These are phyloP conservation scores for Colletotrichum euphorbiae DNA, from an alignment of 2,329 filamentous ascomycete species.

Conservation along the genomic window DNA sequence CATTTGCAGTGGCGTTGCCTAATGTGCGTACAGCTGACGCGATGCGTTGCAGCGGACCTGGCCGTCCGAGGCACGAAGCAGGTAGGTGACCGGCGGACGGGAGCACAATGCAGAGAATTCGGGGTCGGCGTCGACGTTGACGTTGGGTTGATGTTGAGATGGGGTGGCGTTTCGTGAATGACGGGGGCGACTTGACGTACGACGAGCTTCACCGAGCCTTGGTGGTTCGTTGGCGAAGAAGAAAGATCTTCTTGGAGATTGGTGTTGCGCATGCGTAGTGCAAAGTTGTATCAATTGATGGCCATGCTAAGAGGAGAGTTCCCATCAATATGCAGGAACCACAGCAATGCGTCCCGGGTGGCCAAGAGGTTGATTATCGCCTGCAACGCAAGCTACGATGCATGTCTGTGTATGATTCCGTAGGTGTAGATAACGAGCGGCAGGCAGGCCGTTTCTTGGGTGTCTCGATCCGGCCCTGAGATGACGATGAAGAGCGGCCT, in stretches of 20 bases:
- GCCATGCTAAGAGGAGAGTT: background rate
- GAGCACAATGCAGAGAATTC: slow-evolving; percentile 11
- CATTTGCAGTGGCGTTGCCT: slow-evolving; percentile 18
- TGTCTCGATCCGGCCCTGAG: background rate
- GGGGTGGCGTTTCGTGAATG: too few species aligned
- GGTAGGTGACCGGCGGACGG: slow-evolving; percentile 1
- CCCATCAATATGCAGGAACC: slow-evolving; percentile 28
- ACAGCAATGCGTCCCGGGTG: background rate
- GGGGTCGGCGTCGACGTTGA: background rate
- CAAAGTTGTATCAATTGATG: slow-evolving; percentile 21
- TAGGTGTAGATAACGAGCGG: background rate
- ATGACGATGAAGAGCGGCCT: background rate
- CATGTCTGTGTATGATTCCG: background rate
- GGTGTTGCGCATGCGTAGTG: background rate
- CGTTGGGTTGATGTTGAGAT: background rate
- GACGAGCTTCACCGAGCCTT: background rate
- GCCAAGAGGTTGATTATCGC: background rate
- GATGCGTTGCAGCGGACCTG: slow-evolving; percentile 19
- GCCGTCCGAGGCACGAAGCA: slow-evolving; percentile 2
- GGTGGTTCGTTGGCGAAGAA: background rate
- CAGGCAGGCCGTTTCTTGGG: background rate
- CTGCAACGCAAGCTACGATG: background rate
- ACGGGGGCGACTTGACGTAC: too few species aligned
- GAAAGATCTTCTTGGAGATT: background rate
- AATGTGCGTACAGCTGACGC: slow-evolving; percentile 6